These are phyloP conservation scores for Pichia inconspicua DNA, from an alignment of 1,139 yeast genomes.

Conservation along the genomic window DNA sequence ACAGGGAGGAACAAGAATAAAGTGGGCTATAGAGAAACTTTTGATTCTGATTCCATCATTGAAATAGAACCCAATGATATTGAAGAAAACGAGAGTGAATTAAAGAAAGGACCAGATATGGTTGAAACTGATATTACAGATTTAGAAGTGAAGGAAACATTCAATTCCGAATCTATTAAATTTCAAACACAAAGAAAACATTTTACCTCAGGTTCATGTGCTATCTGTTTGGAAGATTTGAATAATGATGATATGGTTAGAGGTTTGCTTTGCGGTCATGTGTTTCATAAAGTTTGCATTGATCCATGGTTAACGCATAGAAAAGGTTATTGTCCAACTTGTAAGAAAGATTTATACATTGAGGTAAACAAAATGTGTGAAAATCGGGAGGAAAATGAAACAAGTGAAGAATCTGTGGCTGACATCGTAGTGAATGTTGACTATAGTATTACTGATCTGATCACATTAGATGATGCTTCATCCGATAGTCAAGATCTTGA, in stretches of 20 bases:
- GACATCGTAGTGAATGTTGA: constrained; percentile 2
- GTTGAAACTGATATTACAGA: constrained; percentile 14
- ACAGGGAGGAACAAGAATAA: constrained; percentile 20
- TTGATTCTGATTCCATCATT: not conserved
- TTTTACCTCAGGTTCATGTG: constrained; percentile 68
- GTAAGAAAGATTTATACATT: constrained; percentile 62
- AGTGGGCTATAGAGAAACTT: constrained; percentile 20
- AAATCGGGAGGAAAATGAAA: constrained; percentile 5
- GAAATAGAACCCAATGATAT: not conserved
- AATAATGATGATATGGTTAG: constrained; percentile 60
- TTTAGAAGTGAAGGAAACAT: constrained; percentile 2
- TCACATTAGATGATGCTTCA: constrained; percentile 6
- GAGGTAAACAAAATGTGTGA: constrained; percentile 1
- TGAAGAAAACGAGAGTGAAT: not conserved
- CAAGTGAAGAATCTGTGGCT: constrained; percentile 18
- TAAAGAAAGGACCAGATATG: not conserved
- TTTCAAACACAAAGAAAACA: constrained; percentile 28
- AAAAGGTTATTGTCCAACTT: constrained; percentile 79
- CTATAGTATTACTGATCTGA: constrained; percentile 3
- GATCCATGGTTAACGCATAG: constrained; percentile 78
- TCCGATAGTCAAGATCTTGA: constrained; percentile 23
- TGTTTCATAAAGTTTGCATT: constrained; percentile 70
- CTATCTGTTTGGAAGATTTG: constrained; percentile 65
- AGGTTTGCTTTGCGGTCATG: constrained; percentile 76
- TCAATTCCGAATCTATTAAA: too few relatives aligned